phyloP scores from a whole-genome alignment of 257 asterid species.

The Haberlea rhodopensis region DNA sequence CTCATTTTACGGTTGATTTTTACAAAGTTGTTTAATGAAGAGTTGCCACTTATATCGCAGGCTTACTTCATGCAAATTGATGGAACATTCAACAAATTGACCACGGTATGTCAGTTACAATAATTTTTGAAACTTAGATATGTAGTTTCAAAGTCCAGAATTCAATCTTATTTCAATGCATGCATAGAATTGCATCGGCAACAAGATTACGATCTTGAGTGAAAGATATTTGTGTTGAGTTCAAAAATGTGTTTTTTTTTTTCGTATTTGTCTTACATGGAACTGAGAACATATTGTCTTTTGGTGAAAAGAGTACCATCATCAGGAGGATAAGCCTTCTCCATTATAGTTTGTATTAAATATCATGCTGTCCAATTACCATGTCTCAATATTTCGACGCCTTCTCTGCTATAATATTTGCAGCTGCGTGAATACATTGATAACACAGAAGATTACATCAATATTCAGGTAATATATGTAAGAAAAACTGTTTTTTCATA shows the following conservation, averaged over 20 bases:
- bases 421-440: conserved; percentile 93
- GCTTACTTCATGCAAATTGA: conserved; percentile 96
- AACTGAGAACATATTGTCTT: not conserved
- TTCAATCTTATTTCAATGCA: not conserved
- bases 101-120: conserved; percentile 54
- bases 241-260: too few species aligned
- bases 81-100: conserved; percentile 75
- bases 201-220: not conserved
- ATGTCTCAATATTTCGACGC: not conserved
- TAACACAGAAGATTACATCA: conserved; percentile 91
- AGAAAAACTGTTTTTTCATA: not conserved
- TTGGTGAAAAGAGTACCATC: not conserved
- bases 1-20: not conserved
- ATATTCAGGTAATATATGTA: conserved; percentile 65
- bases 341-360: not conserved
- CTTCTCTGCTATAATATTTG: conserved; percentile 21
- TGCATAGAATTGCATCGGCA: not conserved
- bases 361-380: not conserved
- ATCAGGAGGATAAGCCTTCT: not conserved
- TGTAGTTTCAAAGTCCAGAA: not conserved
- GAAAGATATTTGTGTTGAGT: not conserved
- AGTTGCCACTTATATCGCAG: conserved; percentile 38
- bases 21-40: not conserved
- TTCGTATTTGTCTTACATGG: too few species aligned
- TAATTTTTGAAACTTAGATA: not conserved